These are phyloP conservation scores for Solanum dulcamara DNA, from an alignment of 257 asterid species.

Conservation along the genomic window DNA sequence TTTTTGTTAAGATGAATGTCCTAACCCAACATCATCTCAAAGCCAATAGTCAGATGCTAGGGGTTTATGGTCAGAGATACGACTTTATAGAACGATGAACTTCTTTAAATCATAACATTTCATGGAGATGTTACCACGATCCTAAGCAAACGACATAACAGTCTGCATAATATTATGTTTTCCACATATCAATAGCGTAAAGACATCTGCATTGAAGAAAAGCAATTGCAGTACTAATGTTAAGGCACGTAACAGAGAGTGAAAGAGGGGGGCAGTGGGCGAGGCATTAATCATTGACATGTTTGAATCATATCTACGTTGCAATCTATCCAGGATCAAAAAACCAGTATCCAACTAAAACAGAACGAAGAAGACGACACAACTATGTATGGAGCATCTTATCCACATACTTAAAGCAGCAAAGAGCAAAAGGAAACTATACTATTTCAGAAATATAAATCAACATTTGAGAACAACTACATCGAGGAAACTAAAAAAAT, in stretches of 20 bases:
- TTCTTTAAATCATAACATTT: neutral
- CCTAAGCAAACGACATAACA: neutral
- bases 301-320: neutral
- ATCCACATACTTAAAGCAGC: neutral
- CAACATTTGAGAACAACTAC: neutral
- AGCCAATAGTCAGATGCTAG: neutral
- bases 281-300: neutral
- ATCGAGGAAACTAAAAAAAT: neutral
- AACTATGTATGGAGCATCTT: neutral
- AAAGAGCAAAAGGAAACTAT: neutral
- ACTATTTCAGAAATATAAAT: neutral
- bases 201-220: neutral
- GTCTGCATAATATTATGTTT: neutral
- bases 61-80: neutral
- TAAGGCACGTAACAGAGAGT: neutral
- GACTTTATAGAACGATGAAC: neutral
- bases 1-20: neutral
- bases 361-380: neutral
- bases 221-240: neutral
- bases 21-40: neutral
- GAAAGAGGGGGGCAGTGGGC: neutral
- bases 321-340: neutral
- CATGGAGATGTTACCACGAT: neutral
- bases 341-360: neutral
- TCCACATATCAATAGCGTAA: neutral